These are phyloP conservation scores for Cornus kousa DNA, from an alignment of 148 eudicot genomes.

Conservation along the genomic window DNA sequence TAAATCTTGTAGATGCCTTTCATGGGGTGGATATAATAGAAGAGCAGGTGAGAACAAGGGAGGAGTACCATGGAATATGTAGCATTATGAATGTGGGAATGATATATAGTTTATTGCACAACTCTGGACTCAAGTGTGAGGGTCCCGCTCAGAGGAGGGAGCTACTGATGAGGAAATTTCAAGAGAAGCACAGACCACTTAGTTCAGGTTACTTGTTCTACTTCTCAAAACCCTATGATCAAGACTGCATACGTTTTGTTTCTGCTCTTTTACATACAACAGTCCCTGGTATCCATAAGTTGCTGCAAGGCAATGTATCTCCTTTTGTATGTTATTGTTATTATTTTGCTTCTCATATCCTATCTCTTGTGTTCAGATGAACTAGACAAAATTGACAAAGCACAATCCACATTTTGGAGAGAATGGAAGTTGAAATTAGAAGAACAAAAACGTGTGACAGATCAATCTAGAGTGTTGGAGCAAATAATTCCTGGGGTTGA, in stretches of 20 bases:
- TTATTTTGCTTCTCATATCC: constrained; percentile 19
- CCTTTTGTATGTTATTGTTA: constrained; percentile 11
- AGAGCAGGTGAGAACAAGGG: constrained; percentile 72
- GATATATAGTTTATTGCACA: constrained; percentile 81
- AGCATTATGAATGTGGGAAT: constrained; percentile 97
- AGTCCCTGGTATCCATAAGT: neutral
- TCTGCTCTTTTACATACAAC: constrained; percentile 7
- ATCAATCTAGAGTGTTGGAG: constrained; percentile 77
- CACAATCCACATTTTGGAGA: constrained; percentile 94
- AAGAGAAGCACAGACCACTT: constrained; percentile 54
- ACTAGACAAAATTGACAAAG: constrained; percentile 58
- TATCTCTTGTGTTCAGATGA: constrained; percentile 52
- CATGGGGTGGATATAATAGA: constrained; percentile 94
- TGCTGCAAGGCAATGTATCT: neutral
- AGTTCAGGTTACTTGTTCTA: constrained; percentile 54
- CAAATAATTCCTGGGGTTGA: constrained; percentile 93
- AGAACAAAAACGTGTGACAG: constrained; percentile 79
- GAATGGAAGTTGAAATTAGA: constrained; percentile 91
- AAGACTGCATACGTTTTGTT: neutral
- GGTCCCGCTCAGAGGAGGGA: constrained; percentile 78
- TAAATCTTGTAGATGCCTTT: constrained; percentile 86
- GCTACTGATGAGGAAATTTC: constrained; percentile 59
- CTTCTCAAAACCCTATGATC: neutral
- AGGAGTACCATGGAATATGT: constrained; percentile 67
- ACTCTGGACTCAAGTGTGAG: constrained; percentile 50